Percentiles rank a stretch among this genome's conserved stretches.
These are phyloP conservation scores for Neospora caninum DNA, from an alignment of 169 alveolate species.

Conservation along the genomic window DNA sequence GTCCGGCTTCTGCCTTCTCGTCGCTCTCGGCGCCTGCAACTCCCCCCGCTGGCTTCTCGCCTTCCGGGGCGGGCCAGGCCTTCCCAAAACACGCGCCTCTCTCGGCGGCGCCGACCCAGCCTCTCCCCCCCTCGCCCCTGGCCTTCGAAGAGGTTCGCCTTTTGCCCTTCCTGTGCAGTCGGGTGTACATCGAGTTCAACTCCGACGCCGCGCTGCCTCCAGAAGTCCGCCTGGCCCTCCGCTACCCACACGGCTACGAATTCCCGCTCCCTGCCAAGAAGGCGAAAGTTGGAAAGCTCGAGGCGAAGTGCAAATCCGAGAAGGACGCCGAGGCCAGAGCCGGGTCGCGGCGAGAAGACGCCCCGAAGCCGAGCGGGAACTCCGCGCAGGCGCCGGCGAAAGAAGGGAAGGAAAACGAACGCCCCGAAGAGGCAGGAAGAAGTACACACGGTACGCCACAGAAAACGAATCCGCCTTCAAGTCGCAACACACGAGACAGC, in stretches of 20 bases:
- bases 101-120: not conserved
- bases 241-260: constrained; percentile 58
- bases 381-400: not conserved
- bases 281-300: no score
- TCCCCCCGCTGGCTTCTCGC: not conserved
- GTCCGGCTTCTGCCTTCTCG: not conserved
- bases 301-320: not conserved
- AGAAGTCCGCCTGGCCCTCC: constrained; percentile 58
- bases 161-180: not conserved
- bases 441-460: no score
- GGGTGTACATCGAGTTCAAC: constrained; percentile 15
- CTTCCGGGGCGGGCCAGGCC: not conserved
- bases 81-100: not conserved
- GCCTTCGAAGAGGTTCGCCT: not conserved
- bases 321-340: not conserved
- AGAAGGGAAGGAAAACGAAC: no score
- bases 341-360: not conserved
- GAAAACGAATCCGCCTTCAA: no score
- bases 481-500: no score
- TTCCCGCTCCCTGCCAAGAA: not conserved
- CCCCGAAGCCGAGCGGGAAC: not conserved
- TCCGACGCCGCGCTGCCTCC: constrained; percentile 36
- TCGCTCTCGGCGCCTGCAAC: not conserved
- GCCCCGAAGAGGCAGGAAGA: no score
- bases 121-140: constrained; percentile 8